These are phyloP conservation scores for Delitschia confertaspora DNA, from an alignment of 495 filamentous ascomycete genomes.

Conservation along the genomic window DNA sequence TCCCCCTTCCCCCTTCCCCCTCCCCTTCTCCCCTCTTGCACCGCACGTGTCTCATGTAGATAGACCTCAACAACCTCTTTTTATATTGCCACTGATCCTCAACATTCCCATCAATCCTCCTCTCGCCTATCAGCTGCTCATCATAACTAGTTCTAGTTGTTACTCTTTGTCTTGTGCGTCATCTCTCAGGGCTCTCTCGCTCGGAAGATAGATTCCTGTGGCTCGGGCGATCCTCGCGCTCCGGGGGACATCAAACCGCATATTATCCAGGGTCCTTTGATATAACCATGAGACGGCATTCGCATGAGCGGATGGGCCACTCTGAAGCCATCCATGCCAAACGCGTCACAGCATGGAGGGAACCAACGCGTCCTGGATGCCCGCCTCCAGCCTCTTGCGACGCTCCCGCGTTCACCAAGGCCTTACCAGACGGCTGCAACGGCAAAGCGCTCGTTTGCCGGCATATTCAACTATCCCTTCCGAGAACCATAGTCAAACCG, in stretches of 20 bases:
- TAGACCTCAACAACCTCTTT: conserved; percentile 13
- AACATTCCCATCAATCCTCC: conserved; percentile 6
- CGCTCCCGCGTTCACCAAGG: too few species aligned
- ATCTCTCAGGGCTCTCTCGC: conserved; percentile 1
- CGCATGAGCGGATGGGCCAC: conserved; percentile 27
- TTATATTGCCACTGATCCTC: conserved; percentile 19
- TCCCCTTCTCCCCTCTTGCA: neutral
- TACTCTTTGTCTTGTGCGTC: conserved; percentile 20
- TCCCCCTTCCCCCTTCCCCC: neutral
- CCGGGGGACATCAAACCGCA: conserved; percentile 19
- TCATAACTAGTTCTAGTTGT: conserved; percentile 10
- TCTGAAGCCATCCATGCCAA: conserved; percentile 26
- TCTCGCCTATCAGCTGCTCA: conserved; percentile 16
- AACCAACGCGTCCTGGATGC: conserved; percentile 2
- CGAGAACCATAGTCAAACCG: conserved; percentile 19
- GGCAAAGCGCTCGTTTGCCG: conserved; percentile 21
- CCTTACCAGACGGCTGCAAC: conserved; percentile 21
- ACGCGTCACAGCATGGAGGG: conserved; percentile 24
- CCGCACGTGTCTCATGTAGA: conserved; percentile 15
- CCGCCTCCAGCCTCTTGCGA: conserved; percentile 2
- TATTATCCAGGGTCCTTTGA: conserved; percentile 18
- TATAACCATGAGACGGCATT: conserved; percentile 28
- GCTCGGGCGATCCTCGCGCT: conserved; percentile 26
- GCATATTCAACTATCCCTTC: conserved; percentile 20
- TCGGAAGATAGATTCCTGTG: conserved; percentile 26